A percentile compares a stretch with the other conserved stretches of the same genome.
Conservation (phyloP, 2,329 filamentous ascomycete genomes). For the Neophaeococcomyces mojaviensis region DNA sequence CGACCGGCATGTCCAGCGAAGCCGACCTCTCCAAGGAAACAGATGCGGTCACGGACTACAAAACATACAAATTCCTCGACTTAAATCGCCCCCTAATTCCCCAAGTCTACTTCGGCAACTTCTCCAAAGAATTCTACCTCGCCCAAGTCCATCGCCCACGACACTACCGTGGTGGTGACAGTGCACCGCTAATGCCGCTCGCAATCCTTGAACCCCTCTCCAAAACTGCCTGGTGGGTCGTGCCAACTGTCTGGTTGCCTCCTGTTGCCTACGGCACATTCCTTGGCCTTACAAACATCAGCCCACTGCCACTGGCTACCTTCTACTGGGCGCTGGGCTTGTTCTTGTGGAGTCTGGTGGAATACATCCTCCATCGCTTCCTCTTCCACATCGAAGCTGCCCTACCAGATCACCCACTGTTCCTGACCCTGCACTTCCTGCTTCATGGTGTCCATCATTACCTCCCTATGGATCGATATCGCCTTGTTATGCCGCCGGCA, state of each 20-base stretch:
- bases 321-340: conserved; percentile 65
- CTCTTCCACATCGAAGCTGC: conserved; percentile 91
- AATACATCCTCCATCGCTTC: conserved; percentile 82
- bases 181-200: conserved; percentile 78
- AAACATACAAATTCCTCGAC: conserved; percentile 89
- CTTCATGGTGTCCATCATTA: conserved; percentile 98
- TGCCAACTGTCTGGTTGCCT: conserved; percentile 82
- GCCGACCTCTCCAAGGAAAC: conserved; percentile 85
- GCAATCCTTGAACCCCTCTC: conserved; percentile 98
- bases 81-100: conserved; percentile 73
- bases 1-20: conserved; percentile 80
- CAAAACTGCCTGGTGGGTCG: conserved; percentile 88
- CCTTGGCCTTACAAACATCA: conserved; percentile 52
- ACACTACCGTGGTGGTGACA: conserved; percentile 89
- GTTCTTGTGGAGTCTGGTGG: conserved; percentile 77
- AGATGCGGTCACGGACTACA: conserved; percentile 67
- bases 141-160: conserved; percentile 92
- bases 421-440: conserved; percentile 79
- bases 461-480: conserved; percentile 96
- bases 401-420: conserved; percentile 85
- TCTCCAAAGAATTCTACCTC: conserved; percentile 92
- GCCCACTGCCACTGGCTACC: conserved; percentile 41
- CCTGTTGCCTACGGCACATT: conserved; percentile 64
- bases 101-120: conserved; percentile 82
- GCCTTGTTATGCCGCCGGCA: conserved; percentile 92